Evolutionary conservation across 2,329 filamentous ascomycete genomes (phyloP), one percentile per base, ranked within the genome.

Genomic region (Albophoma yamanashiensis): DNA sequence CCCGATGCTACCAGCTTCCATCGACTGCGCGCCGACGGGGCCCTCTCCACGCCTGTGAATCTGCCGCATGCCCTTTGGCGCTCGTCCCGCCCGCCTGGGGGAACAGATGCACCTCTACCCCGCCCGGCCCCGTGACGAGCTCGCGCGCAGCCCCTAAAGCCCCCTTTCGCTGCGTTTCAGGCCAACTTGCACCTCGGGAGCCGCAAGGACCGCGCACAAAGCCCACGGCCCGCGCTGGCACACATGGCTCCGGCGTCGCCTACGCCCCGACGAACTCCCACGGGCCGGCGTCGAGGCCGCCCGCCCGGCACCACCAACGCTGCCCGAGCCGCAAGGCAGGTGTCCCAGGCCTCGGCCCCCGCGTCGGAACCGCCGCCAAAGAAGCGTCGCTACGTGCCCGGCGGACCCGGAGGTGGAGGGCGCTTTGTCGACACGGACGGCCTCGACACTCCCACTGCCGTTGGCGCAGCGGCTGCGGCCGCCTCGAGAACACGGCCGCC

Each of bases 401-500:
- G 92, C 56, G 92, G 91, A 3, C 88, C 91, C 61, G 91, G 91
- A 45, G 92, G 92, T 55, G 91, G 92, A 61, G 91, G 92, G 25
- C 81, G 92, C 70, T 96, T 92, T 72, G 79, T 94, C 42, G 90
- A 95, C 66, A 81, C 87, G 60, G 84, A 91, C 60, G 82, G 83
- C 58, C 77, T 81, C 62, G 84, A 88, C 64, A 82, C 81, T 50
- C 81, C 81, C 50, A 79, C 81, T 14, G 61, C 69, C 4, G 59
- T 60, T 34, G 63, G 64, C 17, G 64, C 50, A 22, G 36, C 50
- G 17, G 6, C 68, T 73, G 78, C 73, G 68, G 81, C 73, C 69
- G 79, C 70, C 73, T 68, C 85, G 74, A 71, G 84, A 76, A 69
- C 82, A 74, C 73, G 77, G 36, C 69, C 71, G 64, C 77, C 80